Evolutionary conservation across 495 filamentous ascomycete species (phyloP), one percentile per base, ranked within the genome.

Genomic region (Cenococcum geophilum): DNA sequence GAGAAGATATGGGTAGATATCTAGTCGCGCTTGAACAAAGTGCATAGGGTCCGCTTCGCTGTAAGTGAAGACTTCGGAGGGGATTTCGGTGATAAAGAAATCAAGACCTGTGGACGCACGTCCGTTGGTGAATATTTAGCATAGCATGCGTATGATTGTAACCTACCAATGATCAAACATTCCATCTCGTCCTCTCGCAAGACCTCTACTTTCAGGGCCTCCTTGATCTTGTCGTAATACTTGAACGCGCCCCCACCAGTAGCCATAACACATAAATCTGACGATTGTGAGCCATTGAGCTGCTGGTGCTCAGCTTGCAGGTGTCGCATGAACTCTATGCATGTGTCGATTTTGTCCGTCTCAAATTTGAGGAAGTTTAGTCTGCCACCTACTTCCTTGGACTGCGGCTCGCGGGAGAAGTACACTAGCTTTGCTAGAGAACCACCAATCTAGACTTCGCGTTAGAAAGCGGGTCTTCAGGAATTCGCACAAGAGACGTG

Each of bases 81-180:
- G 95, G 64, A 97, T 97, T 69, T 97, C 91, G 59, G 86, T 95
- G 66, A 97, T 96, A 78, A 98, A 97, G 77, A 97, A 98, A 74
- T 98, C 95, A 35, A 98, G 85, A 22, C 92, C 89, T 90, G 53
- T 43, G 25, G 18, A 25, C 40, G 11, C 40, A 18, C 40, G 4
- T 18, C 1, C 12, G 25, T 57, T 57, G 37, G 20, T 37, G 27
- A 32, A 25, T 9, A 21, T 25, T 16, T 23, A 47, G 20, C 57
- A 42, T 56, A 47, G 45, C 49, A 36, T 42, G 62, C n/a, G 37
- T 11, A 16, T 14, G 0, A 5, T 21, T 48, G 34, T n/a, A 59
- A 32, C 77, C 49, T 73, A 89, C 90, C 92, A 57, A 91, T 93
- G 66, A 98, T 98, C 54, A 98, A 76, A 73, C 93, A 98, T 74